Evolutionary conservation across 176 grass and related monocot species (phyloP).

Genomic region (Leersia perrieri): DNA sequence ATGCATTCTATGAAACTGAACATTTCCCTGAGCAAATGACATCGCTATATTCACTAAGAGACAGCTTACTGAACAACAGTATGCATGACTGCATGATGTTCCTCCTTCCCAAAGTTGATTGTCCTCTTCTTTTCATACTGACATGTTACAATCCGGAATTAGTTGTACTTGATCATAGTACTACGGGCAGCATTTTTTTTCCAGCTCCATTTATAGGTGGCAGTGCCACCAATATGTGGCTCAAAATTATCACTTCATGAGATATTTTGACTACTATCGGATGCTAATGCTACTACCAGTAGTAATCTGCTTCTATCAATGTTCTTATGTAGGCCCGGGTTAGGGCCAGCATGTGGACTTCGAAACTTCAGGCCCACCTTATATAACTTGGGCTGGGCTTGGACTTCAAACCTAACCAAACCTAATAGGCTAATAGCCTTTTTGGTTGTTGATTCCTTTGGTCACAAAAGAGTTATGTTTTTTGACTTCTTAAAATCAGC

Average conservation of each 20-base stretch:
- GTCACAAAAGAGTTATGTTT: not conserved
- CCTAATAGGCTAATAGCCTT: not conserved
- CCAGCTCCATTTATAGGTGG: not conserved
- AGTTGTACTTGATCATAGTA: not conserved
- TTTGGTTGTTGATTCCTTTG: not conserved
- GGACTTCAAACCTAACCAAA: not conserved
- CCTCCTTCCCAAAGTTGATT: not conserved
- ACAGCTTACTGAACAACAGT: not conserved
- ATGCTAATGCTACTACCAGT: not conserved
- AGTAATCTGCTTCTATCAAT: not conserved
- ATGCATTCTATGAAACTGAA: no score
- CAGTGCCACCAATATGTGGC: not conserved
- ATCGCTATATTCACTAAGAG: constrained; percentile 1
- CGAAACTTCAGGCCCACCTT: not conserved
- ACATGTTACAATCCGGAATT: not conserved
- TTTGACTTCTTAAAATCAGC: not conserved
- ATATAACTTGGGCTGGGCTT: not conserved
- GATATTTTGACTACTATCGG: not conserved
- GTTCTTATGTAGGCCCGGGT: not conserved
- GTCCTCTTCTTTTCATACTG: not conserved
- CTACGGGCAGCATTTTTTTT: not conserved
- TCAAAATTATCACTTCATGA: not conserved
- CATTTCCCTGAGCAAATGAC: no score
- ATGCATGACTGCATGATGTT: not conserved
- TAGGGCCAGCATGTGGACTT: not conserved